phyloP scores from a whole-genome alignment of 495 filamentous ascomycete species.

The Aspergillus steynii region DNA sequence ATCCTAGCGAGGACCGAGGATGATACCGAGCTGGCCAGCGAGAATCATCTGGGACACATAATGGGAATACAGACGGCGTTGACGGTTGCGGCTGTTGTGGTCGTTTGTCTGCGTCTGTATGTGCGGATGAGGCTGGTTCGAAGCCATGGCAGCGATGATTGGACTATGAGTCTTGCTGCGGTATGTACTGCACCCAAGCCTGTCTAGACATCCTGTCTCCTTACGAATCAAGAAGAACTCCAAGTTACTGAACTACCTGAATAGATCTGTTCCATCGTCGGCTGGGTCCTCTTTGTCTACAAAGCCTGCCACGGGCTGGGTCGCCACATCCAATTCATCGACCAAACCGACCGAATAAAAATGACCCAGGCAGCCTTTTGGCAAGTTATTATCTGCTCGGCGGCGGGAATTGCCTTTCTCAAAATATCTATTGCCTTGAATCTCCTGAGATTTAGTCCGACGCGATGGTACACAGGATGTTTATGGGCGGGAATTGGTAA shows the following conservation, averaged over 20 bases:
- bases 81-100: background rate
- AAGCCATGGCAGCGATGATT: constrained; percentile 5
- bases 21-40: background rate
- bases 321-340: constrained; percentile 1
- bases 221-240: too few relatives aligned
- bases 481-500: constrained; percentile 9
- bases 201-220: background rate
- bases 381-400: constrained; percentile 7
- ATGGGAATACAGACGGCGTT: background rate
- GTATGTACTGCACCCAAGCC: background rate
- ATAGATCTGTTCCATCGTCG: constrained; percentile 6
- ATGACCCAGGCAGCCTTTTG: constrained; percentile 6
- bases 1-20: background rate
- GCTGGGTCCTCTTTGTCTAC: constrained; percentile 8
- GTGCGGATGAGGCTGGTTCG: constrained; percentile 1
- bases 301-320: constrained; percentile 8
- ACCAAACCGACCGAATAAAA: background rate
- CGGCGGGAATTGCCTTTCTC: constrained; percentile 4
- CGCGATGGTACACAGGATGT: background rate
- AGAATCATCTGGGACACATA: constrained; percentile 1
- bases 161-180: constrained; percentile 6
- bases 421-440: constrained; percentile 8
- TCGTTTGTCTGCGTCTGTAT: constrained; percentile 3
- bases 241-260: background rate
- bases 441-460: constrained; percentile 1